Base-by-base conservation (phyloP, 2,329 filamentous ascomycete species). In the Grosmannia clavigera region DNA sequence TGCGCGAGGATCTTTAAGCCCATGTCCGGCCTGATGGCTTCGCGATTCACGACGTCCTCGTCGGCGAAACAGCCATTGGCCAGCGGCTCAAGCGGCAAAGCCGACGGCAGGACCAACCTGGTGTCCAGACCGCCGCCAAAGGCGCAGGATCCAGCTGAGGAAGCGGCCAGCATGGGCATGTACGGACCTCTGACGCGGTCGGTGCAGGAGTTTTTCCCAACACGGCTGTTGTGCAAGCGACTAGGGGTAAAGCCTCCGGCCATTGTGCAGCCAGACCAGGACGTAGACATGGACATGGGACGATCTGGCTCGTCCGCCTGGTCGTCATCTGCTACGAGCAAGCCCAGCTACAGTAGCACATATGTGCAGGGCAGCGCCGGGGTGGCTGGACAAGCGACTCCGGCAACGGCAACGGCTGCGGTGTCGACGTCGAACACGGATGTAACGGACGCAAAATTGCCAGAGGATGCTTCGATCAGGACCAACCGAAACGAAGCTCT, bases 11-110 rank as follows among this genome's bases (percentile, higher is more conserved):
- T 97, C 25, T 99, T 97, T 76, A 92, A 89, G 70, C 94, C 94
- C 0, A 89, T 95, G 75, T 90, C 88, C 2, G 91, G 91, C 0
- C 79, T 90, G 64, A 97, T 99, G 90, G 94, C 92, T 19, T 90
- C 88, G 25, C 85, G 92, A 0, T 99, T 99, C 70, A 96, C 91
- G 0, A 86, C 88, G 1, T 82, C 84, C 1, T 82, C 82, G 10
- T 76, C 80, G 0, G 62, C 31, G 16, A 52, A 3, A 14, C 53
- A 53, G 25, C 35, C 31, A 5, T n/a, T 35, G 38, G 52, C 52
- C 27, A 35, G 40, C 22, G 27, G 25, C 43, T 9, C 19, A 5
- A 6, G 63, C 19, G 60, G 57, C 19, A 58, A 64, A 22, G 59
- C 33, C 12, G 64, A 62, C 1, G 67, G 27, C 48, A 64, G 3